These are phyloP conservation scores for Lotmaria passim DNA, from an alignment of 208 protist species.

Conservation along the genomic window DNA sequence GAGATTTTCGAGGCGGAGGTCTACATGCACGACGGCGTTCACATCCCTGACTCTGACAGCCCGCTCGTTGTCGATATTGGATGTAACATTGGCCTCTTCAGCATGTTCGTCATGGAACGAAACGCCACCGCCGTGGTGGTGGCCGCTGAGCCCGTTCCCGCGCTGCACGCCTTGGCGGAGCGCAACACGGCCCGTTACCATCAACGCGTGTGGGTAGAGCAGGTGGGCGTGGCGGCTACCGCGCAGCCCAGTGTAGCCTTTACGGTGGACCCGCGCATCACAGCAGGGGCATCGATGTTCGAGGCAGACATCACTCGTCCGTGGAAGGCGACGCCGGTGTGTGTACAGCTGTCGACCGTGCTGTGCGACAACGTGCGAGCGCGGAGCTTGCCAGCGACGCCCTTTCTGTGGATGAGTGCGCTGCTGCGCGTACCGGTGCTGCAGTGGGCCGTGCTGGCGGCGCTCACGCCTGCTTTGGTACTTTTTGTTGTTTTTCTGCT, in stretches of 20 bases:
- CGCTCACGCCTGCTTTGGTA: constrained; percentile 19
- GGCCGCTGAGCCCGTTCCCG: constrained; percentile 41
- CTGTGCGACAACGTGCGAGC: constrained; percentile 25
- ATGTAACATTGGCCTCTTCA: constrained; percentile 55
- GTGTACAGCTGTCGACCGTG: constrained; percentile 24
- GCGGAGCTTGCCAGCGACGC: constrained; percentile 24
- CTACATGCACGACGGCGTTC: constrained; percentile 45
- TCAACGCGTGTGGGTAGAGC: constrained; percentile 29
- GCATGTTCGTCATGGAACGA: constrained; percentile 23
- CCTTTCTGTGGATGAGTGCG: constrained; percentile 18
- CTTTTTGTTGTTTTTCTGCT: constrained; percentile 28
- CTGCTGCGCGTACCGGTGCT: constrained; percentile 28
- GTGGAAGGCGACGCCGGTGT: constrained; percentile 21
- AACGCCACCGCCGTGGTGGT: constrained; percentile 36
- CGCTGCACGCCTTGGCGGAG: constrained; percentile 22
- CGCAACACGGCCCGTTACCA: constrained; percentile 27
- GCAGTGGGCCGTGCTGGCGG: constrained; percentile 11
- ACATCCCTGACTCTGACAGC: constrained; percentile 1
- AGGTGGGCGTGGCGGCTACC: constrained; percentile 16
- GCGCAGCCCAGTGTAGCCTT: constrained; percentile 9
- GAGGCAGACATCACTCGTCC: constrained; percentile 24
- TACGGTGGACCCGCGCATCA: constrained; percentile 33
- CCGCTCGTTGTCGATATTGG: constrained; percentile 52
- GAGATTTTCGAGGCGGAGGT: constrained; percentile 47
- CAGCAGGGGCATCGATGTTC: constrained; percentile 41